Conservation (phyloP, 805 yeast species). For the Starmerella bacillaris region DNA sequence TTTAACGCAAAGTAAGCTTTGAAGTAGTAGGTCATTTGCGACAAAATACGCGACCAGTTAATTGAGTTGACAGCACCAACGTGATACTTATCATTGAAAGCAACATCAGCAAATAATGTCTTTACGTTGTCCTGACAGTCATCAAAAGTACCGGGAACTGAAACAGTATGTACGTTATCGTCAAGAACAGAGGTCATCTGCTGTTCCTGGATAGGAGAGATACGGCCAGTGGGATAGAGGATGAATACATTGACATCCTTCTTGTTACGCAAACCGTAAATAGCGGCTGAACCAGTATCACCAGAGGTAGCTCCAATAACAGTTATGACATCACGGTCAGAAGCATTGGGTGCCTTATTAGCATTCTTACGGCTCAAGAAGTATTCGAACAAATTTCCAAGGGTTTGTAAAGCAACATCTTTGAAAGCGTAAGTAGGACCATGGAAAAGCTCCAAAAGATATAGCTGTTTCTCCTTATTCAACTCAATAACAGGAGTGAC, state of each 20-base stretch:
- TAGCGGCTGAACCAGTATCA: conserved; percentile 98
- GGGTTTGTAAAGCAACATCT: conserved; percentile 95
- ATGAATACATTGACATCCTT: conserved; percentile 96
- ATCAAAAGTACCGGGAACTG: conserved; percentile 92
- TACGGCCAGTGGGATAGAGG: conserved; percentile 90
- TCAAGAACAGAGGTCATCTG: conserved; percentile 97
- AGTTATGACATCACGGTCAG: conserved; percentile 61
- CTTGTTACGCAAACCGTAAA: conserved; percentile 91
- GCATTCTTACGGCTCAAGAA: conserved; percentile 61
- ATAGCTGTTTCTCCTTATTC: conserved; percentile 40
- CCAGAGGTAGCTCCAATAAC: conserved; percentile 99
- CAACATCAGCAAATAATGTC: conserved; percentile 73
- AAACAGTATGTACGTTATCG: conserved; percentile 79
- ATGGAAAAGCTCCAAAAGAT: conserved; percentile 82
- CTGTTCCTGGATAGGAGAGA: conserved; percentile 92
- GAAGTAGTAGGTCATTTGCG: conserved; percentile 94
- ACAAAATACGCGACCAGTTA: conserved; percentile 97
- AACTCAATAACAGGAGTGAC: conserved; percentile 63
- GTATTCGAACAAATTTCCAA: conserved; percentile 90
- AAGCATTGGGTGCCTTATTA: conserved; percentile 28
- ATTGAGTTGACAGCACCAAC: conserved; percentile 96
- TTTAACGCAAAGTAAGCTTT: conserved; percentile 65
- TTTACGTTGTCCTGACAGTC: conserved; percentile 96
- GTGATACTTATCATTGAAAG: conserved; percentile 76
- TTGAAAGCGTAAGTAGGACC: conserved; percentile 99